A percentile compares a stretch with the other conserved stretches of the same genome.
phyloP scores from a whole-genome alignment of 139 green algal genomes.

The Micractinium conductrix region DNA sequence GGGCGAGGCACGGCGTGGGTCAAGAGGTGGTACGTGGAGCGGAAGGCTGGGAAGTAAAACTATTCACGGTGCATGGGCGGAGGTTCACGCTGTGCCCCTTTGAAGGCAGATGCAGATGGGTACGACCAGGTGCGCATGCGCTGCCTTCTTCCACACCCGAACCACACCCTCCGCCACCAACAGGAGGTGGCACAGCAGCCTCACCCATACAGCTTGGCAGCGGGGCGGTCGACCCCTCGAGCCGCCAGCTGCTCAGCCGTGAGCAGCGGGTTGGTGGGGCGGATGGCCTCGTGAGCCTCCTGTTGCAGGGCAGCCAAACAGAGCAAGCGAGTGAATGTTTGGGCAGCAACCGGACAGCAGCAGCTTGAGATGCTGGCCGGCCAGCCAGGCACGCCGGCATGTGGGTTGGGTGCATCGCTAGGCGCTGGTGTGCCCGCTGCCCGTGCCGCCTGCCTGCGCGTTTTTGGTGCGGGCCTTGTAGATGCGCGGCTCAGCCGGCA shows the following conservation, averaged over 20 bases:
- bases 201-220: conserved; percentile 74
- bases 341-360: background rate
- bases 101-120: no score
- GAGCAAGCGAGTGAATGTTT: background rate
- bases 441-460: conserved; percentile 18
- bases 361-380: background rate
- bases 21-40: no score
- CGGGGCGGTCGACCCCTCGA: conserved; percentile 25
- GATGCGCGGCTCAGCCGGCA: conserved; percentile 44
- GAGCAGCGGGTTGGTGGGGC: conserved; percentile 69
- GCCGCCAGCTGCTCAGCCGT: conserved; percentile 30
- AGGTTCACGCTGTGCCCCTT: no score
- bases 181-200: no score
- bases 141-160: background rate
- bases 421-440: background rate
- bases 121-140: background rate
- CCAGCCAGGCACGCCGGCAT: background rate
- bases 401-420: no score
- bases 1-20: no score
- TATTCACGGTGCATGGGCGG: no score
- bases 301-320: conserved; percentile 50
- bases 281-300: conserved; percentile 96
- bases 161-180: no score
- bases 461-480: conserved; percentile 61
- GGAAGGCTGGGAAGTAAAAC: background rate